Evolutionary conservation across 164 flowering plant genomes (phyloP).

Genomic region (Aristolochia fimbriata): DNA sequence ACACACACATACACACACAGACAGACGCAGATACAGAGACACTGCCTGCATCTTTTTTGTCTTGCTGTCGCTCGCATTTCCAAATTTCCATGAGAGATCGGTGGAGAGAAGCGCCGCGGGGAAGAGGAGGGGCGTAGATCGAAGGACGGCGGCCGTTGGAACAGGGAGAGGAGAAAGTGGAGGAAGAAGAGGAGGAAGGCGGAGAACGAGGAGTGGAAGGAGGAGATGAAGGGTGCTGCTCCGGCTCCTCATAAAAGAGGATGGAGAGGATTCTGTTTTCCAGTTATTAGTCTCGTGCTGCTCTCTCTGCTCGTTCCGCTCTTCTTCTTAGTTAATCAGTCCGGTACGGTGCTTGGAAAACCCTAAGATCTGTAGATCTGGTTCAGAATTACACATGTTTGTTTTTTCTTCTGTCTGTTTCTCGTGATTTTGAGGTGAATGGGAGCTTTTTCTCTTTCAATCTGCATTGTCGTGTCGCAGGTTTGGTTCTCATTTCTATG

Average conservation of each 20-base stretch:
- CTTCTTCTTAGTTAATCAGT: constrained; percentile 69
- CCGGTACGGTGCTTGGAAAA: constrained; percentile 11
- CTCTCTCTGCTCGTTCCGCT: constrained; percentile 93
- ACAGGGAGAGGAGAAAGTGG: not conserved
- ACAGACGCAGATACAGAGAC: no score
- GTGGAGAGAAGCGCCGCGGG: not conserved
- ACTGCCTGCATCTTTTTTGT: no score
- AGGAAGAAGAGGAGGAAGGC: constrained; percentile 8
- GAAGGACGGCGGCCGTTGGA: not conserved
- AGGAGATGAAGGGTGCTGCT: constrained; percentile 40
- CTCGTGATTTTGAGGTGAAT: not conserved
- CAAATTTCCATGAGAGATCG: no score
- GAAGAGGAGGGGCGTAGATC: not conserved
- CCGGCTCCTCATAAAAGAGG: constrained; percentile 46
- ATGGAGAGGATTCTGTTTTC: constrained; percentile 66
- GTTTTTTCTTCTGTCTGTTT: no score
- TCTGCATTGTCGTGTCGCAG: no score
- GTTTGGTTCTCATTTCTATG: not conserved
- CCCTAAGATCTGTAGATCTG: constrained; percentile 2
- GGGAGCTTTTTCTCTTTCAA: no score
- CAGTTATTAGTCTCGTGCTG: constrained; percentile 63
- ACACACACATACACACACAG: not conserved
- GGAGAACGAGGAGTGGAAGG: constrained; percentile 6
- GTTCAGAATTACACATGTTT: not conserved
- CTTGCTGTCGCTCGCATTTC: no score